Evolutionary conservation across 148 eudicot species (phyloP), one percentile per base, ranked within the genome.

Genomic region (Agrostemma githago): DNA sequence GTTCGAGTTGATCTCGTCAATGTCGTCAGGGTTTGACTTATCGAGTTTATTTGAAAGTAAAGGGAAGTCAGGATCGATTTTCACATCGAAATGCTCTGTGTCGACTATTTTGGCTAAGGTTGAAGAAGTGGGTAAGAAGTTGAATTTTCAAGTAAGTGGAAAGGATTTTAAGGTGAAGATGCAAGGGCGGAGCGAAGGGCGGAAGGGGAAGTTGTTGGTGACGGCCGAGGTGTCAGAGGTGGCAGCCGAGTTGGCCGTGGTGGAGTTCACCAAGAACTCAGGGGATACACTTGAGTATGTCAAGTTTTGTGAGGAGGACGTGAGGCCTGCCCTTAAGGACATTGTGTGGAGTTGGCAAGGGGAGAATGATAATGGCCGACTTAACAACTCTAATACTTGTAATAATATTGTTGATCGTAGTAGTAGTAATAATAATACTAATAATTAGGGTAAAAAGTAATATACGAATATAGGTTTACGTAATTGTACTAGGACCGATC

Each of bases 271-370:
- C 11, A 93, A 90, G 84, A 83, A 81, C 9, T 80, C 92, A 63
- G 98, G 98, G 19, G 98, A 93, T 58, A 89, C 98, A 4, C 77
- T 93, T 10, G 98, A 93, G 87, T 93, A 93, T 71, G 82, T 62
- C 38, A 90, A 81, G 85, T 93, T 90, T 61, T 90, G 88, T 72
- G 90, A 90, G 58, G 96, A 90, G 66, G 92, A 89, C 41, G 83
- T 86, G 16, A 84, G 98, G 82, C 93, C 96, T 10, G 88, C 89
- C 5, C 79, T 90, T 3, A 82, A 89, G 62, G 96, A 93, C 74
- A 89, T 93, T 69, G 98, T 93, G 42, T 93, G 98, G 98, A 90
- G 81, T 60, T 93, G 98, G 98, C 94, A 89, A 80, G 94, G 98
- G 70, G 93, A 91, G 65, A 74, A 43, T 68, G 71, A 75, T n/a